Evolutionary conservation across 2,329 filamentous ascomycete genomes (phyloP), one percentile per base, ranked within the genome.

Genomic region (Trichocomaceae sp.): DNA sequence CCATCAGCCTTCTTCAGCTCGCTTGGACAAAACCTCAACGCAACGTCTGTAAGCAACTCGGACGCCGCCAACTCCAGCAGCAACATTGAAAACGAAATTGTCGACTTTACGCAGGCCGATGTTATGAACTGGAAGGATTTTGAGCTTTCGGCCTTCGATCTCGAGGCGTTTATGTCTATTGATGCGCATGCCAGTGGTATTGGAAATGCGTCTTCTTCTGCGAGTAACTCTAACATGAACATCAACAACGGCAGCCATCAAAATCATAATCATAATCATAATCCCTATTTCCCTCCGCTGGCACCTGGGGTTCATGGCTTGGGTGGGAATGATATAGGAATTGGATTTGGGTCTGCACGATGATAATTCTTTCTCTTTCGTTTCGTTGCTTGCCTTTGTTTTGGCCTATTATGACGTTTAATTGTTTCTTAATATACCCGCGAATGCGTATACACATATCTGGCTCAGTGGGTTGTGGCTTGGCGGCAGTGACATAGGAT

Each of bases 71-170:
- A 55, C 9, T 5, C 50, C 50, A 57, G 7, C 23, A 55, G 45
- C 47, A 53, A 39, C n/a, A 17, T 44, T 13, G 47, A 50, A 10
- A 50, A 44, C 15, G 67, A 69, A 50, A 59, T 71, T 6, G 61
- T 67, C 2, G 69, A 72, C 54, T 65, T 72, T 42, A 70, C 68
- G 1, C 63, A 68, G 57, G 65, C 66, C 1, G 68, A 72, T 48
- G 26, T 53, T 22, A 68, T 71, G 64, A 69, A 67, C 5, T 72
- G 69, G 69, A 63, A 52, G 22, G 49, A 72, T 49, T 69, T 72
- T 55, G 68, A 72, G 41, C 71, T 72, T 48, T 72, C 69, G 2
- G 71, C 69, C 1, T 71, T 72, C 69, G 70, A 72, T 49, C 56
- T 72, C 5, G 70, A 72, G 31, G 64, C 68, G 0, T 72, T 72